Base-by-base conservation (phyloP, 2,329 filamentous ascomycete genomes). In the Aspergillus candidus region DNA sequence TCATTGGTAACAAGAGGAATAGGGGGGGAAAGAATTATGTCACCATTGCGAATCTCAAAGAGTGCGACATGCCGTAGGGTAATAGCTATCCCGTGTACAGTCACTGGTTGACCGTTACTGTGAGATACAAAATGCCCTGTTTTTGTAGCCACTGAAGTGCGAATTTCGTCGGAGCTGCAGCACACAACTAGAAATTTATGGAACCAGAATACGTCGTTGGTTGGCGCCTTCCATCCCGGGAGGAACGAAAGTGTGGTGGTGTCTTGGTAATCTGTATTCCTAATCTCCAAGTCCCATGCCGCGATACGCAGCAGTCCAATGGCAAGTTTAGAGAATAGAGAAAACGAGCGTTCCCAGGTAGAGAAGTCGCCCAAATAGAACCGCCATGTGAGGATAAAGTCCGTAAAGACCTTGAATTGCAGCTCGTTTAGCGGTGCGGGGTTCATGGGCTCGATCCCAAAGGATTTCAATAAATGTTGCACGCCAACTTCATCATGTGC, bases 201-300 rank as follows among this genome's bases (percentile, higher is more conserved):
- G 32, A 50, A 50, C 51, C 49, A 50, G 34, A 50, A 50, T 13
- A 51, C 32, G 14, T 47, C 46, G n/a, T 35, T 32, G 32, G 44
- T 14, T 5, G 53, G 49, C 4, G 40, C 39, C n/a, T 48, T 27
- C 46, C 51, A 43, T 7, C 15, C 3, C 6, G 41, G 41, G 11
- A 43, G 6, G 4, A 34, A 38, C 4, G 34, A 32, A 17, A 41
- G 38, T 29, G 10, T 18, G 10, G 18, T 29, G 2, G 30, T 29
- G 11, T 52, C 49, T 12, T 46, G 30, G 13, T 45, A 46, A 27
- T 46, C 34, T 13, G 12, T 39, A 32, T 46, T 14, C 15, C 27
- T 40, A 17, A 54, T 47, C 40, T 55, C 54, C 38, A 56, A 42
- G 40, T 55, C 54, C 52, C 52, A 56, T 15, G 52, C 49, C 35